phyloP scores from a whole-genome alignment of 2,329 filamentous ascomycete species.

The Aspergillus sp. region DNA sequence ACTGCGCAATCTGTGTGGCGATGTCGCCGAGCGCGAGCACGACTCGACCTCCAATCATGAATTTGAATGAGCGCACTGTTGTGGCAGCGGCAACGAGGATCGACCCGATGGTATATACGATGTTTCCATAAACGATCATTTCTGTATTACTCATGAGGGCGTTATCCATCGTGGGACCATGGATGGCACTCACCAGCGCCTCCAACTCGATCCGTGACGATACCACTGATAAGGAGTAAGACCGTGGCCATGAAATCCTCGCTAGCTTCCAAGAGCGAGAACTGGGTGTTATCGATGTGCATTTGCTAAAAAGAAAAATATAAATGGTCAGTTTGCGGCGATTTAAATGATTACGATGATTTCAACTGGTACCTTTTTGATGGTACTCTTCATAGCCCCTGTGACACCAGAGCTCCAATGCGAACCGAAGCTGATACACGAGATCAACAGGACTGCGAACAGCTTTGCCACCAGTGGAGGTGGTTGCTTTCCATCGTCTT shows the following conservation, averaged over 20 bases:
- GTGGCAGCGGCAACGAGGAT: conserved; percentile 57
- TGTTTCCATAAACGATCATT: conserved; percentile 58
- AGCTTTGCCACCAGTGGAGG: conserved; percentile 31
- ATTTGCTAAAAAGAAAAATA: conserved; percentile 34
- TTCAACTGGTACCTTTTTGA: conserved; percentile 47
- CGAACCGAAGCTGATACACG: conserved; percentile 54
- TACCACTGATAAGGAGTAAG: conserved; percentile 51
- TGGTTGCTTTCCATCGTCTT: conserved; percentile 13
- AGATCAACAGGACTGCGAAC: conserved; percentile 40
- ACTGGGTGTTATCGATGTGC: conserved; percentile 57
- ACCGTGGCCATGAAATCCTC: conserved; percentile 59
- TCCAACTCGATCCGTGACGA: conserved; percentile 56
- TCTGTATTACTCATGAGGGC: conserved; percentile 15
- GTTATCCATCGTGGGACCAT: neutral
- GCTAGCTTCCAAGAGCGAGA: conserved; percentile 55
- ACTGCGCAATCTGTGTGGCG: conserved; percentile 60
- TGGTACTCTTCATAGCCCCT: conserved; percentile 56
- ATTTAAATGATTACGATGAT: neutral
- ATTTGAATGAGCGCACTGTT: conserved; percentile 51
- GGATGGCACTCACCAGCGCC: conserved; percentile 43
- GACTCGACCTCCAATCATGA: conserved; percentile 57
- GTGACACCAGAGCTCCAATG: conserved; percentile 59
- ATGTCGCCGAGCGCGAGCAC: conserved; percentile 58
- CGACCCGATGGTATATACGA: conserved; percentile 54
- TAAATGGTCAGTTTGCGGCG: too few species aligned